Percentiles rank a stretch among this genome's conserved stretches.
These are phyloP conservation scores for Gillenia trifoliata DNA, from an alignment of 306 rosid species.

Conservation along the genomic window DNA sequence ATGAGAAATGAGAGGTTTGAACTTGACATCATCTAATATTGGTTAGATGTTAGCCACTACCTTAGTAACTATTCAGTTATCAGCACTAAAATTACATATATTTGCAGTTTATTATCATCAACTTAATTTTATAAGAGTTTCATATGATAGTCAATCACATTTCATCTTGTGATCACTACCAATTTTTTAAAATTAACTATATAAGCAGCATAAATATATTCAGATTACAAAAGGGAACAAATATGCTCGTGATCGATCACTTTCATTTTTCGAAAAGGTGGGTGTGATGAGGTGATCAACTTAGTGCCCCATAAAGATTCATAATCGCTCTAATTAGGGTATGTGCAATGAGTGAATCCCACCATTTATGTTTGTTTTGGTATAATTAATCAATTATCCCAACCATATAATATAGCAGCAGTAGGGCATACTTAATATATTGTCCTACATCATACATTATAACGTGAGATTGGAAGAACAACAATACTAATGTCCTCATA, in stretches of 20 bases:
- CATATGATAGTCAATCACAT: neutral
- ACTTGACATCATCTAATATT: too few species aligned
- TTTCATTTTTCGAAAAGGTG: neutral
- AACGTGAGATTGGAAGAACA: neutral
- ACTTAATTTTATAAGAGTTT: neutral
- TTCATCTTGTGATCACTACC: neutral
- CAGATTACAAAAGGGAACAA: neutral
- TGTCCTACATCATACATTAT: neutral
- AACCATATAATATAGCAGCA: neutral
- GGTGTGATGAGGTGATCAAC: conserved; percentile 1
- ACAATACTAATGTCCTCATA: neutral
- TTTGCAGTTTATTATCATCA: neutral
- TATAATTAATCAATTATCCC: neutral
- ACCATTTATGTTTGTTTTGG: neutral
- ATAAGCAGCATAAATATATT: neutral
- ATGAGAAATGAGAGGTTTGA: neutral
- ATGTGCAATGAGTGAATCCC: neutral
- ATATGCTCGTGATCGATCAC: neutral
- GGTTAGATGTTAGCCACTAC: neutral
- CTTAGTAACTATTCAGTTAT: neutral
- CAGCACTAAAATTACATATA: neutral
- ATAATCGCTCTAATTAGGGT: neutral
- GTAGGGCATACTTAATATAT: neutral
- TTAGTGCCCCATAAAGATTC: conserved; percentile 1
- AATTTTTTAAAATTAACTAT: neutral